These are phyloP conservation scores for Neopestalotiopsis rosae DNA, from an alignment of 2,329 filamentous ascomycete genomes.

Conservation along the genomic window DNA sequence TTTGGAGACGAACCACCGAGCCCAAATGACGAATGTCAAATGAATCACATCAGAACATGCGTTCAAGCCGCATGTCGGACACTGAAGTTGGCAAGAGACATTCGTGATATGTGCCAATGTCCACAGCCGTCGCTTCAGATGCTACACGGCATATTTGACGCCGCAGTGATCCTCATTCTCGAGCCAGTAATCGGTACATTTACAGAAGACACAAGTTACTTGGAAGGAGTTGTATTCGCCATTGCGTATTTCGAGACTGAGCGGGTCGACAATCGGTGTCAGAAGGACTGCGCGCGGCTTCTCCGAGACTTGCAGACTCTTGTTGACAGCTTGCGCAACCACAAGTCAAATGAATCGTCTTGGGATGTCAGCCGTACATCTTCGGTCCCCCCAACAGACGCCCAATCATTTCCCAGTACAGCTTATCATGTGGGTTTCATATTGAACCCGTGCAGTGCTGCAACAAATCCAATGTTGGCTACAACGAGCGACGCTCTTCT, in stretches of 20 bases:
- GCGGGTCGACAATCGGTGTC: conserved; percentile 43
- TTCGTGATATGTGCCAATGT: conserved; percentile 41
- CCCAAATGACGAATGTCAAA: conserved; percentile 34
- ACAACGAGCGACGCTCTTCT: conserved; percentile 2
- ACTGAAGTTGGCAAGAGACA: conserved; percentile 47
- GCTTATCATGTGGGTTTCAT: conserved; percentile 25
- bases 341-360: background rate
- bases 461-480: background rate
- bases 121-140: conserved; percentile 49
- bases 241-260: conserved; percentile 48
- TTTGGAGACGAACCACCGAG: conserved; percentile 36
- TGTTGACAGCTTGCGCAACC: conserved; percentile 37
- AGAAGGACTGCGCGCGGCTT: conserved; percentile 43
- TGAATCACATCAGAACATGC: conserved; percentile 43
- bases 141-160: conserved; percentile 56
- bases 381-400: background rate
- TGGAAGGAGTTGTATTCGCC: conserved; percentile 44
- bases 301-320: conserved; percentile 44
- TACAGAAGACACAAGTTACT: conserved; percentile 28
- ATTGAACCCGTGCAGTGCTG: conserved; percentile 12
- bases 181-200: conserved; percentile 46
- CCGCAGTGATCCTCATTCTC: conserved; percentile 53
- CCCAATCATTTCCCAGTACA: background rate
- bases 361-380: background rate
- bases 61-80: conserved; percentile 51